Percentiles rank a stretch among this genome's conserved stretches.
phyloP scores from a whole-genome alignment of 768 basidiomycete species.

The Psilocybe cubensis region DNA sequence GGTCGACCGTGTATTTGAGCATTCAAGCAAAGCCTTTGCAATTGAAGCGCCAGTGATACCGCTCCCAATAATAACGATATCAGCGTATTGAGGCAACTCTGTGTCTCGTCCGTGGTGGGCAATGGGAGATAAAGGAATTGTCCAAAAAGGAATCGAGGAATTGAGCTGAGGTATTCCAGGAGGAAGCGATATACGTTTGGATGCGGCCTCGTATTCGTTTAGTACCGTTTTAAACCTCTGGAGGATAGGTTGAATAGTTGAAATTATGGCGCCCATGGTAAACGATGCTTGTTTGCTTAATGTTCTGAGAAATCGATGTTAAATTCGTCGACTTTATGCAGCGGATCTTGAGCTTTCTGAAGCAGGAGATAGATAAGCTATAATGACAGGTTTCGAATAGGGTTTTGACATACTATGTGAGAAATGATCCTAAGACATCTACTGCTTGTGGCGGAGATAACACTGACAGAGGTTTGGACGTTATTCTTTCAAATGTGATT shows the following conservation, averaged over 20 bases:
- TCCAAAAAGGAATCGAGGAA: conserved; percentile 69
- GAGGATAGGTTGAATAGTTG: conserved; percentile 17
- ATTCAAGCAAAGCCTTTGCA: conserved; percentile 55
- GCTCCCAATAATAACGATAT: conserved; percentile 77
- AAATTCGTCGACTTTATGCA: background rate
- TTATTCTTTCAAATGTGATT: background rate
- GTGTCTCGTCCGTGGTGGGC: conserved; percentile 34
- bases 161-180: conserved; percentile 62
- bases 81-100: conserved; percentile 50
- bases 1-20: conserved; percentile 21
- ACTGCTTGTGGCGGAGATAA: background rate
- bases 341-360: background rate
- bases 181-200: conserved; percentile 33
- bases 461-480: background rate
- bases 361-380: background rate
- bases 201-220: conserved; percentile 23
- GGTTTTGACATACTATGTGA: background rate
- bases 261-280: conserved; percentile 24
- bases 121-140: conserved; percentile 52
- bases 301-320: background rate
- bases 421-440: background rate
- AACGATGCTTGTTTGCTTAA: too few relatives aligned
- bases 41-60: conserved; percentile 75
- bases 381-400: background rate
- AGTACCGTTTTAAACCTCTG: conserved; percentile 21